A percentile compares a stretch with the other conserved stretches of the same genome.
Evolutionary conservation across 73 alveolate species (phyloP).

Genomic region (Breviolum minutum): DNA sequence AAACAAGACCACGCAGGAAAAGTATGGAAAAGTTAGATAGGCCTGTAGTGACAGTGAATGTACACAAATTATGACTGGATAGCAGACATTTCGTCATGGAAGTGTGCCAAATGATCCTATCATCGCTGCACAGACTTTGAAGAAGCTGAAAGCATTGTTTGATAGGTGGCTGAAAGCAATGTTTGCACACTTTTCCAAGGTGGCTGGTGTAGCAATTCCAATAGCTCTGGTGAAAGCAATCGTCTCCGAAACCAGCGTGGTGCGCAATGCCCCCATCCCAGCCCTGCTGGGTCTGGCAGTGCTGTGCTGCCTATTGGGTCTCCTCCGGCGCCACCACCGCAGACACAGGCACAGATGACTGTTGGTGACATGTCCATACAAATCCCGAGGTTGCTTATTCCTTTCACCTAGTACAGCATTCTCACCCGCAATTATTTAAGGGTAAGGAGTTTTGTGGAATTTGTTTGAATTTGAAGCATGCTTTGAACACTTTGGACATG

Average conservation of each 20-base stretch:
- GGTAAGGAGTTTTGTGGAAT: too few relatives aligned
- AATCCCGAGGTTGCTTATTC: not conserved
- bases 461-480: too few relatives aligned
- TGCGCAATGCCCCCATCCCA: not conserved
- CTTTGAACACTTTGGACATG: too few relatives aligned
- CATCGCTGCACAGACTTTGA: not conserved
- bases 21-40: too few relatives aligned
- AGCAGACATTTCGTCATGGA: not conserved
- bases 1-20: not conserved
- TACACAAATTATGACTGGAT: not conserved
- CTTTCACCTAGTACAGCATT: not conserved
- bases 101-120: not conserved
- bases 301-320: too few relatives aligned
- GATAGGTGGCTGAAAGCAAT: not conserved
- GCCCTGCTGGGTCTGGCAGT: too few relatives aligned
- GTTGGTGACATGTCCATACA: not conserved
- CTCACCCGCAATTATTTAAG: too few relatives aligned
- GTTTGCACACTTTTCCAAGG: not conserved
- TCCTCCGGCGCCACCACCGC: too few relatives aligned
- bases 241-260: not conserved
- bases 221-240: slow-evolving; percentile 15
- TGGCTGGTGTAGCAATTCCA: slow-evolving; percentile 47
- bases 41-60: too few relatives aligned
- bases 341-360: not conserved
- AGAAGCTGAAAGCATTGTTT: not conserved